Conservation (phyloP, 495 filamentous ascomycete species). For the Lentithecium fluviatile region DNA sequence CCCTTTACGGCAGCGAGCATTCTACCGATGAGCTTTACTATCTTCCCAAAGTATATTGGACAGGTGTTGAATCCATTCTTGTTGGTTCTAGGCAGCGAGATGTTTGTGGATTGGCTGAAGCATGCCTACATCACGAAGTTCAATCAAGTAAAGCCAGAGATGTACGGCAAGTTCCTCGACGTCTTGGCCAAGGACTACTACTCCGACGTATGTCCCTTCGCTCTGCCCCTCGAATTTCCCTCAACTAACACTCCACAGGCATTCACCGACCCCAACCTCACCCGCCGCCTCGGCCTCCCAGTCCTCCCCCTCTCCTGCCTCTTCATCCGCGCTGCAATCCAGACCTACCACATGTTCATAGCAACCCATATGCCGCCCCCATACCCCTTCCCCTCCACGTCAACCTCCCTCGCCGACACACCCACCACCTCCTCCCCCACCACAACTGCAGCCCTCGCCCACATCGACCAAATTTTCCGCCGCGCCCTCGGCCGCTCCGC, state of each 20-base stretch:
- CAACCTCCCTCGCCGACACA: constrained; percentile 58
- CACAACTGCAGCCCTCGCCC: constrained; percentile 68
- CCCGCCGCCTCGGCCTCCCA: constrained; percentile 84
- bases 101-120: constrained; percentile 96
- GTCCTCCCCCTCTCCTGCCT: constrained; percentile 91
- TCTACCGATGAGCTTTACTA: constrained; percentile 80
- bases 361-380: constrained; percentile 76
- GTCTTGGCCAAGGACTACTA: constrained; percentile 97
- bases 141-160: constrained; percentile 86
- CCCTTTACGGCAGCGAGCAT: constrained; percentile 60
- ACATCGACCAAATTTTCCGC: constrained; percentile 72
- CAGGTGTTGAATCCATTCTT: constrained; percentile 90
- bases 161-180: constrained; percentile 88
- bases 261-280: constrained; percentile 85
- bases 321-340: constrained; percentile 89
- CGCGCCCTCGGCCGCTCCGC: constrained; percentile 65
- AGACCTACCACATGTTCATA: constrained; percentile 98
- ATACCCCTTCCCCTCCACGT: constrained; percentile 66
- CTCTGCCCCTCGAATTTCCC: background rate
- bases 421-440: constrained; percentile 58
- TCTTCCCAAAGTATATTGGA: constrained; percentile 82
- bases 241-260: constrained; percentile 53
- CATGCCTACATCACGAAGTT: constrained; percentile 98
- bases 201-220: constrained; percentile 63
- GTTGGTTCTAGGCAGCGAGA: constrained; percentile 90